Percentiles rank a stretch among this genome's conserved stretches.
Conservation (phyloP, 2,329 filamentous ascomycete genomes). For the Pyricularia sp. region DNA sequence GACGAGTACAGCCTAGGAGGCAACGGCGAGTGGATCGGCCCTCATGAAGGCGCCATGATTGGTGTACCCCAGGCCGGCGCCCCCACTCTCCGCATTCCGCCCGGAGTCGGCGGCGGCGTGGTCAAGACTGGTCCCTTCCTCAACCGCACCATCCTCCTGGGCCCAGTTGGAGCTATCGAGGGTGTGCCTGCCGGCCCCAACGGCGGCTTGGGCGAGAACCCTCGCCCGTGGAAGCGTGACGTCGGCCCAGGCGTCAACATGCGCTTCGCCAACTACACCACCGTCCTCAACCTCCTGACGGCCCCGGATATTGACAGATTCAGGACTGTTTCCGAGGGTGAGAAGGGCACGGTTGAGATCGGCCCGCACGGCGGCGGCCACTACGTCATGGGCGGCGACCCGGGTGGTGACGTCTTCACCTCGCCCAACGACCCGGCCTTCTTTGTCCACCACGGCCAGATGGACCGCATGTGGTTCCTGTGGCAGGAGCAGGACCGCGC, state of each 20-base stretch:
- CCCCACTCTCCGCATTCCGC: slow-evolving; percentile 22
- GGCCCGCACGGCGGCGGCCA: slow-evolving; percentile 19
- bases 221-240: slow-evolving; percentile 22
- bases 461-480: slow-evolving; percentile 10
- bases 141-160: slow-evolving; percentile 29
- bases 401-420: slow-evolving; percentile 12
- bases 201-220: slow-evolving; percentile 17
- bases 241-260: slow-evolving; percentile 17
- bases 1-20: slow-evolving; percentile 32
- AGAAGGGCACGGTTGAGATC: slow-evolving; percentile 19
- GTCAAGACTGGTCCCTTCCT: slow-evolving; percentile 39
- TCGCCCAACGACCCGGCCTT: slow-evolving; percentile 16
- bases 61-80: slow-evolving; percentile 17
- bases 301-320: slow-evolving; percentile 8
- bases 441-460: slow-evolving; percentile 16
- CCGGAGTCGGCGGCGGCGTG: slow-evolving; percentile 47
- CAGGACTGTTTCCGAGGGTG: slow-evolving; percentile 18
- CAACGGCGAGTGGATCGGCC: slow-evolving; percentile 26
- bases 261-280: slow-evolving; percentile 15
- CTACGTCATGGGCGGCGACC: slow-evolving; percentile 14
- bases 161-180: slow-evolving; percentile 20
- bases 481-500: slow-evolving; percentile 15
- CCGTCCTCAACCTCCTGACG: slow-evolving; percentile 7
- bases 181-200: not conserved
- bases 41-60: slow-evolving; percentile 15